phyloP scores from a whole-genome alignment of 2,329 filamentous ascomycete species.

The Aplosporella prunicola region DNA sequence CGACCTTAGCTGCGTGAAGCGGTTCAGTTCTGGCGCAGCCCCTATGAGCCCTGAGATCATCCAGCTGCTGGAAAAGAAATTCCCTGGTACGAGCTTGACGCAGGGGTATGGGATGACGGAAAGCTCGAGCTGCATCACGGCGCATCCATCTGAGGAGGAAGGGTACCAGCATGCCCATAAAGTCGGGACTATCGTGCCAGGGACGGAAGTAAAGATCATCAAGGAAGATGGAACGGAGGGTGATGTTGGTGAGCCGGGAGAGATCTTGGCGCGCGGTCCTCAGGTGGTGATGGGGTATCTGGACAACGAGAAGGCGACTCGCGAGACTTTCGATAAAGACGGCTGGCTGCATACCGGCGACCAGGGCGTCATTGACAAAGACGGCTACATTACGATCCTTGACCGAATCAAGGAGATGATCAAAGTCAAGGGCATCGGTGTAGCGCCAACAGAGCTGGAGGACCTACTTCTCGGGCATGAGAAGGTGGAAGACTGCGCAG shows the following conservation, averaged over 20 bases:
- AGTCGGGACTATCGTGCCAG: slow-evolving; percentile 48
- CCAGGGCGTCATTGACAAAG: slow-evolving; percentile 44
- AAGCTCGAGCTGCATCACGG: slow-evolving; percentile 53
- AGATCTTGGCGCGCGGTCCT: slow-evolving; percentile 41
- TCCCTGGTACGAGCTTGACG: slow-evolving; percentile 52
- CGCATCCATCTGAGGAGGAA: slow-evolving; percentile 48
- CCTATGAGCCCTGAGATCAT: slow-evolving; percentile 50
- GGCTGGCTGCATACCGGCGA: slow-evolving; percentile 52
- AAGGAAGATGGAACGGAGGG: slow-evolving; percentile 47
- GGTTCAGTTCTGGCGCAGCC: slow-evolving; percentile 53
- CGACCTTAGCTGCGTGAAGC: slow-evolving; percentile 45
- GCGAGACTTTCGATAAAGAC: slow-evolving; percentile 37
- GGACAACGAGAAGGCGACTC: slow-evolving; percentile 33
- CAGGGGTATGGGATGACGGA: slow-evolving; percentile 64
- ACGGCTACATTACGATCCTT: slow-evolving; percentile 48
- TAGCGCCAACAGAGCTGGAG: slow-evolving; percentile 56
- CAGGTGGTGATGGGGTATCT: slow-evolving; percentile 45
- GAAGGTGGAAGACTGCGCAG: slow-evolving; percentile 48
- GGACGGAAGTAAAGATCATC: slow-evolving; percentile 52
- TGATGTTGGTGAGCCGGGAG: slow-evolving; percentile 42
- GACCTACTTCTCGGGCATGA: slow-evolving; percentile 50
- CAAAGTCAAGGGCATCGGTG: slow-evolving; percentile 55
- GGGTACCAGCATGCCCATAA: slow-evolving; percentile 49
- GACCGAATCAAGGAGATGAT: slow-evolving; percentile 61
- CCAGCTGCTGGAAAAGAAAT: slow-evolving; percentile 44